phyloP scores from a whole-genome alignment of 192 early-diverging fungal genomes.

The Podila clonocystis region DNA sequence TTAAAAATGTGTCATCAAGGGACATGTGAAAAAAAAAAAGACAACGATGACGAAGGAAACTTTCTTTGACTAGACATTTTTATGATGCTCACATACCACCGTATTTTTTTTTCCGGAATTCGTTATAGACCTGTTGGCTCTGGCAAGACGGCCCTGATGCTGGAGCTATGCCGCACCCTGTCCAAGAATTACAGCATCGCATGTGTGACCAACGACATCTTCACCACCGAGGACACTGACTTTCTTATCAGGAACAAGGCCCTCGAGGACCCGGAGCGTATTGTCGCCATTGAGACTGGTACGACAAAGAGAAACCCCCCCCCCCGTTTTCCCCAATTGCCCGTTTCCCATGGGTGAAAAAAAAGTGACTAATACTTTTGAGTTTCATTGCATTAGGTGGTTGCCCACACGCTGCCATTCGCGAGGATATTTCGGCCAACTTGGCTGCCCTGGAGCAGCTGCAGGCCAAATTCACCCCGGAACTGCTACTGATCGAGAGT shows the following conservation, averaged over 20 bases:
- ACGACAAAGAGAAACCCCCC: neutral
- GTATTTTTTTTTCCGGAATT: neutral
- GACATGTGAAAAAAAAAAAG: too few species aligned
- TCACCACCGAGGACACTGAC: constrained; percentile 96
- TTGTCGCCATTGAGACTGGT: constrained; percentile 95
- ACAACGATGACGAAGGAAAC: too few species aligned
- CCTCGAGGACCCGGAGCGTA: constrained; percentile 82
- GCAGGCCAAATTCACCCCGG: constrained; percentile 85
- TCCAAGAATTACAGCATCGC: constrained; percentile 86
- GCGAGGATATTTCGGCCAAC: constrained; percentile 97
- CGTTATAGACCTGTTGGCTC: constrained; percentile 85
- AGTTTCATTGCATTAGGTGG: constrained; percentile 52
- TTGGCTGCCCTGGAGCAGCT: constrained; percentile 88
- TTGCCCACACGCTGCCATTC: constrained; percentile 94
- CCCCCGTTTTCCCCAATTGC: too few species aligned
- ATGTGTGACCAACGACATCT: constrained; percentile 98
- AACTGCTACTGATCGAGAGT: constrained; percentile 90
- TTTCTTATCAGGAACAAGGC: constrained; percentile 92
- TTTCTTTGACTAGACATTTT: too few species aligned
- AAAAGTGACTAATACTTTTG: neutral
- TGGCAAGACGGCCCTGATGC: constrained; percentile 94
- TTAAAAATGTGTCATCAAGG: too few species aligned
- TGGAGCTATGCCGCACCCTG: constrained; percentile 86
- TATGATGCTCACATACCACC: too few species aligned
- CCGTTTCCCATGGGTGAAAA: neutral